phyloP scores from a whole-genome alignment of 2,329 filamentous ascomycete genomes.

The Camillea tinctor region DNA sequence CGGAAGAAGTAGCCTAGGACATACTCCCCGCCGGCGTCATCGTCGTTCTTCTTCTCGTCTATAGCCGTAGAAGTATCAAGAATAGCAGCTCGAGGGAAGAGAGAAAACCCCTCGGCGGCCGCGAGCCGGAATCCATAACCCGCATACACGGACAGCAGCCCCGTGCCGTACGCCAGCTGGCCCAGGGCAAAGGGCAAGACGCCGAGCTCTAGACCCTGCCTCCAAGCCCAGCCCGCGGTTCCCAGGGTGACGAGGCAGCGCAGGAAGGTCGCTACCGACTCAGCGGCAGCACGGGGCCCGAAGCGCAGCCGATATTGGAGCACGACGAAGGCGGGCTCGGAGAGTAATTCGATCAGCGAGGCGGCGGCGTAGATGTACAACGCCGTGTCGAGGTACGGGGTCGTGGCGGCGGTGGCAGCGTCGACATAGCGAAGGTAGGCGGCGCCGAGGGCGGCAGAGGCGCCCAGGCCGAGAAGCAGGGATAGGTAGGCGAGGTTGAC shows the following conservation, averaged over 20 bases:
- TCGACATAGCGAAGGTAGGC: constrained; percentile 61
- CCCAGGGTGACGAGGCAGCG: constrained; percentile 75
- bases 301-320: constrained; percentile 81
- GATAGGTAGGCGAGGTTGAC: constrained; percentile 88
- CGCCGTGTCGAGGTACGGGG: constrained; percentile 60
- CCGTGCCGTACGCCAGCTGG: constrained; percentile 72
- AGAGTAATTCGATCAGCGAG: constrained; percentile 70
- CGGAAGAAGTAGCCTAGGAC: constrained; percentile 63
- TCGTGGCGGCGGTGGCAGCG: constrained; percentile 48
- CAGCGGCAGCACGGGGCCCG: constrained; percentile 75
- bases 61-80: too few species aligned
- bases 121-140: constrained; percentile 59
- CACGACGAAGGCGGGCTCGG: constrained; percentile 86
- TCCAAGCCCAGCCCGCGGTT: constrained; percentile 63
- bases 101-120: constrained; percentile 61
- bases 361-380: constrained; percentile 57
- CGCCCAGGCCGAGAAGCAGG: constrained; percentile 63
- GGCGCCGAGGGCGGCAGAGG: constrained; percentile 63
- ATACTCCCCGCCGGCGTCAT: constrained; percentile 41
- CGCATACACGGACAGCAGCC: constrained; percentile 69
- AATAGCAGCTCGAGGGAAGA: constrained; percentile 52
- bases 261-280: constrained; percentile 75
- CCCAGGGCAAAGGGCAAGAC: constrained; percentile 88
- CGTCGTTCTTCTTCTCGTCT: background rate
- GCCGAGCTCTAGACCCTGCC: constrained; percentile 56